Conservation (phyloP, 352 stramenopile species). For the Saprolegnia diclina region DNA sequence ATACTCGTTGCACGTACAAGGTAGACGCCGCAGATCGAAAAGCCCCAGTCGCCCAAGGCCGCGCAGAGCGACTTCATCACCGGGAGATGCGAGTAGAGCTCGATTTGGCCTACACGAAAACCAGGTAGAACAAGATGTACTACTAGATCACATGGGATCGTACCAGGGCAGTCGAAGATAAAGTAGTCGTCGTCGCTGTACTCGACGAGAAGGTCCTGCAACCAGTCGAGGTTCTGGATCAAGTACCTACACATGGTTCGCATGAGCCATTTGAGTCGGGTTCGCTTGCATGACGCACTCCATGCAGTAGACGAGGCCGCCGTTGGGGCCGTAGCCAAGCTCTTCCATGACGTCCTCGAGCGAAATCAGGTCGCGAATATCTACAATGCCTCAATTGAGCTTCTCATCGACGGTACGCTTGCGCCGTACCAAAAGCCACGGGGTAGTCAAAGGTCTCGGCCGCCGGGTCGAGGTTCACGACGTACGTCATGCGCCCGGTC, state of each 20-base stretch:
- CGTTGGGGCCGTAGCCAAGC: slow-evolving; percentile 96
- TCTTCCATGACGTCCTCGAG: slow-evolving; percentile 97
- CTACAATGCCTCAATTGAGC: slow-evolving; percentile 32
- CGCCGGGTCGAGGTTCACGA: slow-evolving; percentile 97
- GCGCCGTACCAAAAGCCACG: slow-evolving; percentile 73
- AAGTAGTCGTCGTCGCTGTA: slow-evolving; percentile 95
- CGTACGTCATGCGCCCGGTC: slow-evolving; percentile 82
- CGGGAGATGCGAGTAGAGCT: slow-evolving; percentile 88
- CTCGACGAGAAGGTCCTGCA: slow-evolving; percentile 88
- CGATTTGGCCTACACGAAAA: slow-evolving; percentile 70
- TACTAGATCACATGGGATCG: slow-evolving; percentile 13
- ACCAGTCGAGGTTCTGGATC: slow-evolving; percentile 93
- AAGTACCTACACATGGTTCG: slow-evolving; percentile 49
- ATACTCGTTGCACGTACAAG: slow-evolving; percentile 37
- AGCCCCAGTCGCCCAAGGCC: slow-evolving; percentile 77
- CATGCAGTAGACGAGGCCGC: slow-evolving; percentile 98
- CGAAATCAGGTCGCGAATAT: slow-evolving; percentile 94
- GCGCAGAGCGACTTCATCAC: slow-evolving; percentile 88
- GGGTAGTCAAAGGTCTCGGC: slow-evolving; percentile 87
- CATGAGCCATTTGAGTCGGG: slow-evolving; percentile 10
- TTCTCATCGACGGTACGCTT: slow-evolving; percentile 23
- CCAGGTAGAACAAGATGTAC: slow-evolving; percentile 4
- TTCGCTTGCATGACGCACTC: slow-evolving; percentile 69
- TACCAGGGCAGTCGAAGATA: slow-evolving; percentile 98
- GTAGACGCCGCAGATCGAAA: slow-evolving; percentile 87